Base-by-base conservation (phyloP, 2,329 filamentous ascomycete species). In the Alternaria tenuissima region DNA sequence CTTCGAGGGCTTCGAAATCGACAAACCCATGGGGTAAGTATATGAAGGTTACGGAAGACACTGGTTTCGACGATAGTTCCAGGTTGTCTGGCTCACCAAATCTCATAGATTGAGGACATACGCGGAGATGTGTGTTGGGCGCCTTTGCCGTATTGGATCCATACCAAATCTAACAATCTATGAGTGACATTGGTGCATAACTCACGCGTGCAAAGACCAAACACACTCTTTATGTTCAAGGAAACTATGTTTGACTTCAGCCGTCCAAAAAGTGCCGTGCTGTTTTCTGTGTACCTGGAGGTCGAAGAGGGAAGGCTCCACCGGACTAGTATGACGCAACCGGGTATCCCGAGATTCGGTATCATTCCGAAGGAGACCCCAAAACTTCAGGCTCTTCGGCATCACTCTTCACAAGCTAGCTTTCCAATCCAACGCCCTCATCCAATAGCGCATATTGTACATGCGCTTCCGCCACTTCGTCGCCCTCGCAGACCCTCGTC, bases 241-340 rank as follows among this genome's bases (percentile, higher is more conserved):
- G 12, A 42, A 3, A 11, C 39, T 24, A 20, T 42, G 7, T 24
- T 16, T 24, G 20, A 12, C 18, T 24, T 42, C 20, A 42, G 0
- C 5, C 14, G 0, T 24, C 11, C 11, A 42, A 20, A 42, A 42
- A 3, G 16, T 42, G 39, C 39, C 39, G 39, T 8, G 39, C 24
- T 42, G 39, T 16, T 16, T 12, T 42, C 20, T 42, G 12, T 42
- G 12, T 11, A 11, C 28, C 8, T 5, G 11, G 5, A 14, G 39
- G 20, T 7, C 3, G 12, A 9, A 24, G 39, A 24, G 3, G 12
- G 39, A 42, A 24, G 12, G 39, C 38, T 41, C 16, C 51, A 8
- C 16, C 38, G 18, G n/a, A 41, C 58, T 52, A 61, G 48, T 30
- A 57, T 57, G 54, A 61, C 53, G 53, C 51, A 63, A 57, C 41